Percentiles rank a stretch among this genome's conserved stretches.
phyloP scores from a whole-genome alignment of 306 rosid genomes.

The Coriaria nepalensis region DNA sequence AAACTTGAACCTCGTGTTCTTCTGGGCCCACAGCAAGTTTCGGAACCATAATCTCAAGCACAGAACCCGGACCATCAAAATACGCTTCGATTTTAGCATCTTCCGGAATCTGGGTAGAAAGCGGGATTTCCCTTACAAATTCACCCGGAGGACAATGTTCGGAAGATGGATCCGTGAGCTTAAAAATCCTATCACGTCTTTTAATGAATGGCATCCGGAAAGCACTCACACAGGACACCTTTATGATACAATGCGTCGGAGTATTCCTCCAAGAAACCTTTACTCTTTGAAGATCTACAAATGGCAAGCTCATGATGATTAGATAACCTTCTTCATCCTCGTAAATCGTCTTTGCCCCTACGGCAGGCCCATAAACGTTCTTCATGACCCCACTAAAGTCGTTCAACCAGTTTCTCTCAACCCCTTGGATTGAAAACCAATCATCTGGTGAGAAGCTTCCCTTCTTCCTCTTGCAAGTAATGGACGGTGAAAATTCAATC shows the following conservation, averaged over 20 bases:
- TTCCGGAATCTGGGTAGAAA: constrained; percentile 79
- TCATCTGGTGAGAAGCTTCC: constrained; percentile 54
- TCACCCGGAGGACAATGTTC: constrained; percentile 97
- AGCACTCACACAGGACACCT: constrained; percentile 82
- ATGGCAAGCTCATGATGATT: constrained; percentile 71
- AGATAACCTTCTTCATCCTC: constrained; percentile 78
- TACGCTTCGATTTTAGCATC: constrained; percentile 86
- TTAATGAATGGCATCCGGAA: constrained; percentile 62
- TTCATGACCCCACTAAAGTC: constrained; percentile 86
- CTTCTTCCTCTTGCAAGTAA: constrained; percentile 56
- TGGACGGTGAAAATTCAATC: constrained; percentile 51
- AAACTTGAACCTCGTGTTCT: constrained; percentile 93
- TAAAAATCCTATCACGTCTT: constrained; percentile 73
- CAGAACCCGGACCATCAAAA: constrained; percentile 82
- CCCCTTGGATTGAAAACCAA: constrained; percentile 66
- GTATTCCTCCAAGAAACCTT: constrained; percentile 95
- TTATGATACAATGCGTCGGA: constrained; percentile 61
- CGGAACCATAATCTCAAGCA: constrained; percentile 88
- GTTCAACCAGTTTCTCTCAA: constrained; percentile 45
- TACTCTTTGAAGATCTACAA: constrained; percentile 77
- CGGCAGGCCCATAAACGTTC: constrained; percentile 67
- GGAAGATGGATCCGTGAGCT: constrained; percentile 61
- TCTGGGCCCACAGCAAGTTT: constrained; percentile 64
- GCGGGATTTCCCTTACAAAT: constrained; percentile 76
- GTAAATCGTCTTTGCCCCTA: constrained; percentile 80